These are phyloP conservation scores for Avena atlantica DNA, from an alignment of 176 grass and related monocot species.

Conservation along the genomic window DNA sequence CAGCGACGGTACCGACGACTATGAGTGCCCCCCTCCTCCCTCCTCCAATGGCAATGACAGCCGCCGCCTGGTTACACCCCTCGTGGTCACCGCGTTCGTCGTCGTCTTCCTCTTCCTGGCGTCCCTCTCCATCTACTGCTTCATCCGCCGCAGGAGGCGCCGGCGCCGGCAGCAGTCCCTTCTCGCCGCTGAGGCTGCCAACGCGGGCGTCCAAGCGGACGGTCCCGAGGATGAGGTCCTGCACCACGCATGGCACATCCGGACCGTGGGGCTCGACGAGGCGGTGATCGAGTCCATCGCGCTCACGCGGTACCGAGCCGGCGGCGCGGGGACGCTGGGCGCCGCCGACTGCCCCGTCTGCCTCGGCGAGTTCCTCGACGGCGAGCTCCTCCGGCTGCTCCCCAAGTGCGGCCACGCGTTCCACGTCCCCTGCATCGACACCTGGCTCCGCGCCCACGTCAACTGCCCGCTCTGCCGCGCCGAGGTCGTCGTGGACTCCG, in stretches of 20 bases:
- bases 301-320: slow-evolving; percentile 51
- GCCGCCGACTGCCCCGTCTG: slow-evolving; percentile 79
- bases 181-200: not conserved
- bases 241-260: slow-evolving; percentile 92
- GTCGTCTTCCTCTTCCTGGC: slow-evolving; percentile 15
- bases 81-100: slow-evolving; percentile 12
- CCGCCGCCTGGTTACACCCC: not conserved
- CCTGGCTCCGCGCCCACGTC: slow-evolving; percentile 86
- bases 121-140: not conserved
- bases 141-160: slow-evolving; percentile 37
- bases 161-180: slow-evolving; percentile 33
- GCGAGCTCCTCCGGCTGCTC: slow-evolving; percentile 87
- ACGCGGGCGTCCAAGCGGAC: too few relatives aligned
- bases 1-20: not conserved
- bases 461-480: slow-evolving; percentile 90
- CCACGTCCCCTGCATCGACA: slow-evolving; percentile 82
- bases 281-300: slow-evolving; percentile 64
- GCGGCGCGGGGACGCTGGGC: slow-evolving; percentile 33
- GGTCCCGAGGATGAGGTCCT: slow-evolving; percentile 22
- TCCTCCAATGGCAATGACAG: not conserved
- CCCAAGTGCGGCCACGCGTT: slow-evolving; percentile 91
- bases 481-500: slow-evolving; percentile 48
- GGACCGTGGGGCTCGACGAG: slow-evolving; percentile 85
- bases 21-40: not conserved
- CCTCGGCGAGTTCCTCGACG: slow-evolving; percentile 79